Evolutionary conservation across 2,329 filamentous ascomycete species (phyloP), one percentile per base, ranked within the genome.

Genomic region (Pestalotiopsis fici): DNA sequence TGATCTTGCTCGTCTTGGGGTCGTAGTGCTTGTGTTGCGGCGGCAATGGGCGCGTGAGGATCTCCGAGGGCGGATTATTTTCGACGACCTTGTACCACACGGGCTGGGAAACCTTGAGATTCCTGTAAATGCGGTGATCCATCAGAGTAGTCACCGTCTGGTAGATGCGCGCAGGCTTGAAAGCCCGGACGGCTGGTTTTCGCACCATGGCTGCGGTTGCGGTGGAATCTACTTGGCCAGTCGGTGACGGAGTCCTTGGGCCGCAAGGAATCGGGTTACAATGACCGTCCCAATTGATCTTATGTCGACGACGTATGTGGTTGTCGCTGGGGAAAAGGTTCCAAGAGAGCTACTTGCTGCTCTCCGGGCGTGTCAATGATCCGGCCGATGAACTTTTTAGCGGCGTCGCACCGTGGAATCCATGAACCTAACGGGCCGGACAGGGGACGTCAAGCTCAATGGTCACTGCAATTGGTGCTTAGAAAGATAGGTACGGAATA

Each of bases 21-120:
- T 81, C 76, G 3, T 72, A 71, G 28, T 73, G 65, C 60, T 76
- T 77, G 74, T 87, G 86, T 66, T 84, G 81, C 18, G 81, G 76
- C 2, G 87, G 82, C 65, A 86, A 78, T 5, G 84, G 83, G 66
- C 89, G 85, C 28, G 85, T 85, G 68, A 89, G 77, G 54, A 85
- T 84, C 77, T 91, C 88, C 72, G 86, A 78, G 3, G 89, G 89
- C 43, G 88, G 88, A 47, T 88, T 84, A 13, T 79, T 76, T 72
- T 83, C 80, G 71, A 89, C 77, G 35, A 85, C 83, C 11, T 82
- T 76, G 68, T 84, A 84, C 87, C 87, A 90, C 65, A 83, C 67
- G 47, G 82, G 80, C 43, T 78, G 65, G 70, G 79, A 75, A 67
- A 74, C 76, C 72, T 68, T 71, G 68, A 76, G 68, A 1, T 3